These are phyloP conservation scores for Emmonsiellopsis sp. DNA, from an alignment of 2,329 filamentous ascomycete species.

Conservation along the genomic window DNA sequence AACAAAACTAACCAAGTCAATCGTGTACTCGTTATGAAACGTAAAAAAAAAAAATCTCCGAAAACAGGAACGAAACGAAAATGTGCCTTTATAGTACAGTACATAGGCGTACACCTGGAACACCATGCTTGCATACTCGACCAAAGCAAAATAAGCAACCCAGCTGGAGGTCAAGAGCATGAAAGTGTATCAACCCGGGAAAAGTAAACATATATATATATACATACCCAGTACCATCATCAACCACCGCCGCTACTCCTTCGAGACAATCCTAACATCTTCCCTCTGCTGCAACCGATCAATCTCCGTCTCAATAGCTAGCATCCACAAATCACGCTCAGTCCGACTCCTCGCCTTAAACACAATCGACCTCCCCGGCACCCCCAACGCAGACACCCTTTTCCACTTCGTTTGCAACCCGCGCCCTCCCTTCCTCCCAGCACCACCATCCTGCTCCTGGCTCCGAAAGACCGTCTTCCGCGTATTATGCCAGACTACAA, in stretches of 20 bases:
- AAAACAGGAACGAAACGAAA: no score
- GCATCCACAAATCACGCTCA: constrained; percentile 60
- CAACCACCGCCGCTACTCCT: constrained; percentile 3
- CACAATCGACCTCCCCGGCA: constrained; percentile 53
- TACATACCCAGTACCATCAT: neutral
- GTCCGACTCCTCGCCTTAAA: constrained; percentile 57
- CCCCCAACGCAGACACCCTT: constrained; percentile 52
- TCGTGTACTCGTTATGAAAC: no score
- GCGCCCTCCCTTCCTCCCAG: constrained; percentile 20
- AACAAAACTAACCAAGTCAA: neutral
- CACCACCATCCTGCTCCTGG: constrained; percentile 25
- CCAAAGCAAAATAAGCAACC: neutral
- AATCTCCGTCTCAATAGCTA: constrained; percentile 58
- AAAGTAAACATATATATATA: neutral
- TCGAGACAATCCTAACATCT: constrained; percentile 40
- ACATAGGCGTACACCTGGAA: no score
- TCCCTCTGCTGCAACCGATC: constrained; percentile 47
- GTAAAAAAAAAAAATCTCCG: neutral
- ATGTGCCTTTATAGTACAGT: no score
- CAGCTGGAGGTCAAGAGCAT: neutral
- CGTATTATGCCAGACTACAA: constrained; percentile 57
- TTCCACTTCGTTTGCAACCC: constrained; percentile 41
- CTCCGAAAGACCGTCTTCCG: constrained; percentile 48
- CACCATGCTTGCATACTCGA: no score
- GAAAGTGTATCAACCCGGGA: neutral